A percentile compares a stretch with the other conserved stretches of the same genome.
Evolutionary conservation across 495 filamentous ascomycete species (phyloP).

Genomic region (Chaetomidium leptoderma): DNA sequence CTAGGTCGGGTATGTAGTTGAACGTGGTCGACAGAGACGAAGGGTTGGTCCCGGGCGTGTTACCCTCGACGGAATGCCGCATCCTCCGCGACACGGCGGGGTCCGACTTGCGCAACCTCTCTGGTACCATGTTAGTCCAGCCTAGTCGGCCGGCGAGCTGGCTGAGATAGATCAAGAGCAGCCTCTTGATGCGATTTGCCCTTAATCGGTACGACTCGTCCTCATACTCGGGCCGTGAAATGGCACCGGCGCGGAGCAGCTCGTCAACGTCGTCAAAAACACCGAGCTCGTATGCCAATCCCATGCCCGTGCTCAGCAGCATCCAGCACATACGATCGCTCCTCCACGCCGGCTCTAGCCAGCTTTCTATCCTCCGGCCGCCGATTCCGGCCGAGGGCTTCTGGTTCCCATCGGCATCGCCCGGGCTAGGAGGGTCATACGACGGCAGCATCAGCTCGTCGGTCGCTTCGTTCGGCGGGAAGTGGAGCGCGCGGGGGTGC

Average conservation of each 20-base stretch:
- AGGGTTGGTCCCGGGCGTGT: conserved; percentile 51
- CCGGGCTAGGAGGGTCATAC: conserved; percentile 43
- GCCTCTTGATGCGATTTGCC: conserved; percentile 73
- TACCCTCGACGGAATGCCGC: conserved; percentile 45
- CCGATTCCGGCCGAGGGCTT: conserved; percentile 50
- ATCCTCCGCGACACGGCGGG: conserved; percentile 43
- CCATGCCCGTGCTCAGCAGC: conserved; percentile 84
- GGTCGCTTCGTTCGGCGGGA: conserved; percentile 79
- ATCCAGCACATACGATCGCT: conserved; percentile 99
- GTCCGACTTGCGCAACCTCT: conserved; percentile 50
- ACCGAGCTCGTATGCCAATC: conserved; percentile 86
- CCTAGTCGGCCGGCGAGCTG: conserved; percentile 89
- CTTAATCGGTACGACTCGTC: conserved; percentile 72
- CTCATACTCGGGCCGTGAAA: conserved; percentile 55
- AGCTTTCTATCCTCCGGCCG: conserved; percentile 78
- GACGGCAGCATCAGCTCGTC: conserved; percentile 54
- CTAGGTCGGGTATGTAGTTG: conserved; percentile 55
- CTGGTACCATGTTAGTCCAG: conserved; percentile 89
- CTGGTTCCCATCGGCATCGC: conserved; percentile 45
- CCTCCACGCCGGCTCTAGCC: conserved; percentile 93
- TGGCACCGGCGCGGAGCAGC: conserved; percentile 47
- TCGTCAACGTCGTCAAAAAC: conserved; percentile 85
- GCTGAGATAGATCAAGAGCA: conserved; percentile 83
- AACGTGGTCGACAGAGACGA: conserved; percentile 50
- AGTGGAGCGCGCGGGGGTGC: conserved; percentile 93